Conservation (phyloP, 208 protist genomes). For the Acanthamoeba triangularis region DNA sequence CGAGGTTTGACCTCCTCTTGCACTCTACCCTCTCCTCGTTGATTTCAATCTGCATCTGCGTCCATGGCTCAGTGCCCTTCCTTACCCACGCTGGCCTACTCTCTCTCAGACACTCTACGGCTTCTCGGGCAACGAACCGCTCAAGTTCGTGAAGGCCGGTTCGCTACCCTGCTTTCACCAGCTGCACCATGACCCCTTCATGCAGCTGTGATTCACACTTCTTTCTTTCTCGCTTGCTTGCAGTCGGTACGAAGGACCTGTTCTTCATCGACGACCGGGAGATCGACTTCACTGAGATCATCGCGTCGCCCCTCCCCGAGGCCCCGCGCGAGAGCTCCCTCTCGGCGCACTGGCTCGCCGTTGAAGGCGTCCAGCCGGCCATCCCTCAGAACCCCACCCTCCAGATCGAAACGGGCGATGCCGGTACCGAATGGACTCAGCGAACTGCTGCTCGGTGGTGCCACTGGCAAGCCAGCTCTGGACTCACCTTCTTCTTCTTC, state of each 20-base stretch:
- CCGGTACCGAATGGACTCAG: not conserved
- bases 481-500: not conserved
- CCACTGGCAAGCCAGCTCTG: not conserved
- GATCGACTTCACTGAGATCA: slow-evolving; percentile 85
- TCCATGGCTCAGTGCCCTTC: not conserved
- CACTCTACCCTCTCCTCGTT: not conserved
- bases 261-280: slow-evolving; percentile 91
- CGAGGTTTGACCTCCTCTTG: slow-evolving; percentile 83
- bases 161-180: not conserved
- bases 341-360: slow-evolving; percentile 93
- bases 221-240: not conserved
- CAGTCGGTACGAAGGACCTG: slow-evolving; percentile 71
- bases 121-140: slow-evolving; percentile 76
- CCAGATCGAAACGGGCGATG: slow-evolving; percentile 48
- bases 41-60: not conserved
- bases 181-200: not conserved
- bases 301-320: slow-evolving; percentile 85
- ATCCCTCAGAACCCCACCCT: slow-evolving; percentile 93
- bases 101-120: slow-evolving; percentile 85
- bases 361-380: slow-evolving; percentile 92
- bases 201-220: not conserved
- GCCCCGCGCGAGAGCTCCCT: slow-evolving; percentile 84
- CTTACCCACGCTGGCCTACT: not conserved
- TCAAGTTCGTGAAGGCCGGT: slow-evolving; percentile 79
- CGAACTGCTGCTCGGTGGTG: not conserved